phyloP scores from a whole-genome alignment of 2,329 filamentous ascomycete species.

The Neofusicoccum umdonicola region DNA sequence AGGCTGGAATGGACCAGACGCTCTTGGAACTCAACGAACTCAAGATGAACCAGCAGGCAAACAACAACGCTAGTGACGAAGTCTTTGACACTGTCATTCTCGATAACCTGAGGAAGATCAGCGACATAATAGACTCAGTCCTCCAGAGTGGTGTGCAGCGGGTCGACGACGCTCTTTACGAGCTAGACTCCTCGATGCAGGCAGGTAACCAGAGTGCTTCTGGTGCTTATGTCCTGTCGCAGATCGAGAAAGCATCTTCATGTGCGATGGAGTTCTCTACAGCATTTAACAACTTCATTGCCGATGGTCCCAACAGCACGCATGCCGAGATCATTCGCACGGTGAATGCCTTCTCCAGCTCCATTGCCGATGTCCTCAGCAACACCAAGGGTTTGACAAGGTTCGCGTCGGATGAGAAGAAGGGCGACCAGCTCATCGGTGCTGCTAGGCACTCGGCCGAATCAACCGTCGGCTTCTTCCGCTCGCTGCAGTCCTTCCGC shows the following conservation, averaged over 20 bases:
- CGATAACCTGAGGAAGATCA: constrained; percentile 86
- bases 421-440: constrained; percentile 79
- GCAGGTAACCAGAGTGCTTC: constrained; percentile 98
- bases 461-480: constrained; percentile 92
- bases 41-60: constrained; percentile 59
- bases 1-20: constrained; percentile 95
- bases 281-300: constrained; percentile 97
- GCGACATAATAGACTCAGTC: constrained; percentile 96
- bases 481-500: constrained; percentile 87
- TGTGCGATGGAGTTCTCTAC: constrained; percentile 97
- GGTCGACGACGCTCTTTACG: constrained; percentile 94
- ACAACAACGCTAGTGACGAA: constrained; percentile 78
- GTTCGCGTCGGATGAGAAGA: constrained; percentile 93
- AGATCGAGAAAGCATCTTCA: constrained; percentile 93
- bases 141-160: constrained; percentile 88
- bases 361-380: constrained; percentile 88
- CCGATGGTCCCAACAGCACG: constrained; percentile 86
- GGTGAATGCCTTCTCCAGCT: constrained; percentile 84
- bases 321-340: constrained; percentile 91
- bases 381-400: constrained; percentile 95
- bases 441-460: constrained; percentile 81
- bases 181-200: constrained; percentile 96
- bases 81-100: constrained; percentile 89
- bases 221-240: constrained; percentile 88
- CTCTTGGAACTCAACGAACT: constrained; percentile 89